Percentiles rank a stretch among this genome's conserved stretches.
Conservation (phyloP, 2,329 filamentous ascomycete species). For the Rachicladosporium sp. region DNA sequence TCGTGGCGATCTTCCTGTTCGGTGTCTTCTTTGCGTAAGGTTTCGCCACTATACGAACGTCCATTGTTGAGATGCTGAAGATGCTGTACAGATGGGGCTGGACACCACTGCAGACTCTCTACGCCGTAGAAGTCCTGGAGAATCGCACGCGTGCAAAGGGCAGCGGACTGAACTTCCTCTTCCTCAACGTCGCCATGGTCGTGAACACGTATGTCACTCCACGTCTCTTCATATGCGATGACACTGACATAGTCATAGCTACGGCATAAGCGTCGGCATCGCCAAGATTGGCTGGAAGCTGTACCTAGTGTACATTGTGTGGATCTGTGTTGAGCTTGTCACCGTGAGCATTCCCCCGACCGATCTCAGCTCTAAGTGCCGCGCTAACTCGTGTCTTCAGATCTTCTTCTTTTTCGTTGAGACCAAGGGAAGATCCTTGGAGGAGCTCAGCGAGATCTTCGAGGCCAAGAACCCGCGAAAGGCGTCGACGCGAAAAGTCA, state of each 20-base stretch:
- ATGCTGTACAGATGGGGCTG: slow-evolving; percentile 23
- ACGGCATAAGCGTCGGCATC: slow-evolving; percentile 15
- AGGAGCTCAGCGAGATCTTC: slow-evolving; percentile 60
- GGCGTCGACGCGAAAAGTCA: slow-evolving; percentile 17
- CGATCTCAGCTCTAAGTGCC: not conserved
- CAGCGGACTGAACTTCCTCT: slow-evolving; percentile 24
- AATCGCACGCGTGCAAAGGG: slow-evolving; percentile 28
- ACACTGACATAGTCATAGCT: not conserved
- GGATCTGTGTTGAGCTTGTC: slow-evolving; percentile 20
- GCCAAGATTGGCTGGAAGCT: slow-evolving; percentile 16
- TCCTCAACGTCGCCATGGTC: slow-evolving; percentile 34
- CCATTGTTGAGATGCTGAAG: not conserved
- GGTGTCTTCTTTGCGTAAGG: slow-evolving; percentile 27
- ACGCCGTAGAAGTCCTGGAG: slow-evolving; percentile 27
- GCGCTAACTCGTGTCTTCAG: slow-evolving; percentile 4
- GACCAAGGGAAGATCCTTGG: slow-evolving; percentile 51
- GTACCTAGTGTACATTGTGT: slow-evolving; percentile 18
- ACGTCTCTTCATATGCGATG: no score
- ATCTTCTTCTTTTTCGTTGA: slow-evolving; percentile 28
- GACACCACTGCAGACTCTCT: slow-evolving; percentile 29
- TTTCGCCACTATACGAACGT: not conserved
- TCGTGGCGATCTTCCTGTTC: slow-evolving; percentile 30
- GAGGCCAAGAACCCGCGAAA: slow-evolving; percentile 25
- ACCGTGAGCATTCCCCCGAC: slow-evolving; percentile 3
- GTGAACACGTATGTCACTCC: slow-evolving; percentile 20